Base-by-base conservation (phyloP, 2,329 filamentous ascomycete genomes). In the Exserohilum rostratum region DNA sequence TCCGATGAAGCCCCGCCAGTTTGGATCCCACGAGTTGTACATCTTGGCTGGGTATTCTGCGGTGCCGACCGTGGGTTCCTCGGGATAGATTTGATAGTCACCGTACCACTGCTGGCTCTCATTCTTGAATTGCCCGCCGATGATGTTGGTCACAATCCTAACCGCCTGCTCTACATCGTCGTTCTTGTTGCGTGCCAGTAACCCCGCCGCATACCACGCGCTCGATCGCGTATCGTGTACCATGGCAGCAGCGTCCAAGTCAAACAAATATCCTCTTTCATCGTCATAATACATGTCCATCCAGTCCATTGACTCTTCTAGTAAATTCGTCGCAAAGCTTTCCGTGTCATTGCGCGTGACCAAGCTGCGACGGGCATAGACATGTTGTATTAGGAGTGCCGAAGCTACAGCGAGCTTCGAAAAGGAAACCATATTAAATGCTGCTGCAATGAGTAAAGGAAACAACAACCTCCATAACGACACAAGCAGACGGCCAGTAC, bases 1-100 rank as follows among this genome's bases (percentile, higher is more conserved):
- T 11, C 84, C 83, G 30, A 87, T 78, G 52, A 88, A 87, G 0
- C 85, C 85, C 45, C 85, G 77, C 85, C 85, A 87, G 57, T 88
- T 87, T 1, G 85, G 84, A 60, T 87, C 85, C 82, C 83, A 87
- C 0, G 80, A 79, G 50, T 80, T 78, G 64, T 87, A 85, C 30
- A 84, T 83, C 3, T 69, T 65, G 0, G 78, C 68, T 1, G 78
- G 77, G 57, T 87, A 87, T 13, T 74, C 69, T 2, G 72, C 48
- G 2, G 77, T 80, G 15, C 84, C 84, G 4, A 87, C 80, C 2
- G 78, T 79, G 0, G 85, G 85, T 66, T 87, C 81, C 60, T 87
- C 83, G 0, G 83, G 82, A 37, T 83, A 77, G 25, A 78, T 73
- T 39, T 84, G 81, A 59, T 85, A 86, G 48, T 80, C 78, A 22